Evolutionary conservation across 2,329 filamentous ascomycete species (phyloP).

Genomic region (Helminthosporium solani): DNA sequence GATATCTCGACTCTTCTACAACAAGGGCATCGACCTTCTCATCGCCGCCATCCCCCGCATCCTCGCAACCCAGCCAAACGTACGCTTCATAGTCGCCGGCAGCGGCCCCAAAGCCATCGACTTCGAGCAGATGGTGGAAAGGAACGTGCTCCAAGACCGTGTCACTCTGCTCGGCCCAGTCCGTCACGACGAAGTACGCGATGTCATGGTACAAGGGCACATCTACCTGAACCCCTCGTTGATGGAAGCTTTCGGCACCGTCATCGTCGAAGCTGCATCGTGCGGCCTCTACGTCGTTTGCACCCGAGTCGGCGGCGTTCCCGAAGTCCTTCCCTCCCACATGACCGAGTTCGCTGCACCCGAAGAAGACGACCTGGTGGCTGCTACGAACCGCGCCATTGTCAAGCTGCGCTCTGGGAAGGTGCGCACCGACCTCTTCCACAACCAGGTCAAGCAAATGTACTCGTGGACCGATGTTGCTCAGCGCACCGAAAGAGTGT

Average conservation of each 20-base stretch:
- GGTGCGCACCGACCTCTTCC: slow-evolving; percentile 88
- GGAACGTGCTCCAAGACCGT: slow-evolving; percentile 88
- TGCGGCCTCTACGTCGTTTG: slow-evolving; percentile 96
- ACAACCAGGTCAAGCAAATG: slow-evolving; percentile 97
- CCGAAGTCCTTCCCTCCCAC: slow-evolving; percentile 89
- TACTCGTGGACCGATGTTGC: slow-evolving; percentile 98
- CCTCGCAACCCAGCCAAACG: slow-evolving; percentile 83
- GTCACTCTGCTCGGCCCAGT: slow-evolving; percentile 91
- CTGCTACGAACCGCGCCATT: slow-evolving; percentile 86
- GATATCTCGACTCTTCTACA: slow-evolving; percentile 96
- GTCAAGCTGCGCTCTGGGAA: slow-evolving; percentile 80
- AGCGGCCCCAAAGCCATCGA: slow-evolving; percentile 97
- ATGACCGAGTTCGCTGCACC: slow-evolving; percentile 98
- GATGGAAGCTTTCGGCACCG: slow-evolving; percentile 95
- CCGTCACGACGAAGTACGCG: slow-evolving; percentile 91
- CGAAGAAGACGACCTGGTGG: slow-evolving; percentile 91
- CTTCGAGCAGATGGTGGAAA: slow-evolving; percentile 96
- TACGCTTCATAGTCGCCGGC: slow-evolving; percentile 94
- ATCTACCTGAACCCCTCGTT: slow-evolving; percentile 95
- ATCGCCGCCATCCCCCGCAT: slow-evolving; percentile 94
- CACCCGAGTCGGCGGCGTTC: slow-evolving; percentile 93
- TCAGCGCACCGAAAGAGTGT: slow-evolving; percentile 88
- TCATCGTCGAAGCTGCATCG: slow-evolving; percentile 94
- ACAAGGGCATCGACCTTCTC: slow-evolving; percentile 96
- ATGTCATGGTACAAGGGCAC: slow-evolving; percentile 95